A percentile compares a stretch with the other conserved stretches of the same genome.
These are phyloP conservation scores for Hypoxylon perforatum DNA, from an alignment of 495 filamentous ascomycete species.

Conservation along the genomic window DNA sequence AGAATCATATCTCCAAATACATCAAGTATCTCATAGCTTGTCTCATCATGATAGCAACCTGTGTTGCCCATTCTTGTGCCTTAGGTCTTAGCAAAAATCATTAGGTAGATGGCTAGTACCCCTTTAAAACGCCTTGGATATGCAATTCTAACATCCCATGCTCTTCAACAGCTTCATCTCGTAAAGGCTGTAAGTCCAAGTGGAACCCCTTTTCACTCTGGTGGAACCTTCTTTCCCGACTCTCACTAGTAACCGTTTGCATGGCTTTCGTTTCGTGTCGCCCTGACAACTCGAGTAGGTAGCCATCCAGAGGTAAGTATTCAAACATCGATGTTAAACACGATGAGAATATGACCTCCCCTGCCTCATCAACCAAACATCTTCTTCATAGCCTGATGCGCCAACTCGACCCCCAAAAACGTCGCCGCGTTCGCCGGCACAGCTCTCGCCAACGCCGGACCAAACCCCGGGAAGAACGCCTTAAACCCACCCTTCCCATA, in stretches of 20 bases:
- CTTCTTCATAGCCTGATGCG: conserved; percentile 84
- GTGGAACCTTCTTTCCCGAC: too few species aligned
- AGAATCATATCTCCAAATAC: background rate
- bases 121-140: conserved; percentile 28
- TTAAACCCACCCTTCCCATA: conserved; percentile 83
- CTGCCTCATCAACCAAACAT: conserved; percentile 62
- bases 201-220: too few species aligned
- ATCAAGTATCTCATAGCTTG: background rate
- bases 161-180: background rate
- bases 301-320: too few species aligned
- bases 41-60: conserved; percentile 5
- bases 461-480: conserved; percentile 98
- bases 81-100: conserved; percentile 8
- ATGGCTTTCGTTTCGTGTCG: too few species aligned
- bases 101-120: conserved; percentile 1
- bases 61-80: background rate
- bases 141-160: conserved; percentile 22
- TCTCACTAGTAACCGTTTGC: too few species aligned
- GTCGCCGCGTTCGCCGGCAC: conserved; percentile 91
- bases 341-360: background rate
- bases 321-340: background rate
- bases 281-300: too few species aligned
- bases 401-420: conserved; percentile 79
- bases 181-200: too few species aligned
- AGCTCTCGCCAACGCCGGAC: conserved; percentile 89